phyloP scores from a whole-genome alignment of 2,329 filamentous ascomycete species.

The Seiridium cupressi region DNA sequence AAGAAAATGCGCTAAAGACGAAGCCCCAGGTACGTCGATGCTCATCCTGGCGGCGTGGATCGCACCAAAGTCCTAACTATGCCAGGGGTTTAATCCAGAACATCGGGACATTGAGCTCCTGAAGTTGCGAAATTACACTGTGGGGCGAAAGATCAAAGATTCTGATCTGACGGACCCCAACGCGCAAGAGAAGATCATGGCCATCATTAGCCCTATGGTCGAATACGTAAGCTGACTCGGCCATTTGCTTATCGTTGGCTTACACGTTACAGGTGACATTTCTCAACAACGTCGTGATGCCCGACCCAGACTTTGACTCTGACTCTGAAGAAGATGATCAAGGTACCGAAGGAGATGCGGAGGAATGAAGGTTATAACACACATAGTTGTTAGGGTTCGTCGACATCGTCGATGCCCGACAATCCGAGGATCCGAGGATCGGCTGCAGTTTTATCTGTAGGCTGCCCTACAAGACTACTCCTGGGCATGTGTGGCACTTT shows the following conservation, averaged over 20 bases:
- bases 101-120: conserved; percentile 80
- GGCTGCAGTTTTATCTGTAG: too few species aligned
- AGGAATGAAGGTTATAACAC: conserved; percentile 5
- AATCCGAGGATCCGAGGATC: too few species aligned
- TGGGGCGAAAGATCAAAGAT: conserved; percentile 67
- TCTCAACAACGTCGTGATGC: conserved; percentile 72
- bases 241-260: not conserved
- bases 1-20: conserved; percentile 76
- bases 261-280: conserved; percentile 57
- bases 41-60: not conserved
- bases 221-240: conserved; percentile 67
- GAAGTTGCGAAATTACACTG: conserved; percentile 75
- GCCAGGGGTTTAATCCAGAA: conserved; percentile 69
- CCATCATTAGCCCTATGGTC: conserved; percentile 66
- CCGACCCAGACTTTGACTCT: conserved; percentile 53
- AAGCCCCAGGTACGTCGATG: conserved; percentile 69
- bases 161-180: conserved; percentile 59
- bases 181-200: conserved; percentile 63
- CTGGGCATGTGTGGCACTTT: too few species aligned
- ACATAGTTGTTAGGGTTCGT: not conserved
- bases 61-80: too few species aligned
- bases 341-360: conserved; percentile 28
- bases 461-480: too few species aligned
- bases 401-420: too few species aligned
- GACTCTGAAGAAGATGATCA: conserved; percentile 36